These are phyloP conservation scores for Sesbania bispinosa DNA, from an alignment of 306 rosid genomes.

Conservation along the genomic window DNA sequence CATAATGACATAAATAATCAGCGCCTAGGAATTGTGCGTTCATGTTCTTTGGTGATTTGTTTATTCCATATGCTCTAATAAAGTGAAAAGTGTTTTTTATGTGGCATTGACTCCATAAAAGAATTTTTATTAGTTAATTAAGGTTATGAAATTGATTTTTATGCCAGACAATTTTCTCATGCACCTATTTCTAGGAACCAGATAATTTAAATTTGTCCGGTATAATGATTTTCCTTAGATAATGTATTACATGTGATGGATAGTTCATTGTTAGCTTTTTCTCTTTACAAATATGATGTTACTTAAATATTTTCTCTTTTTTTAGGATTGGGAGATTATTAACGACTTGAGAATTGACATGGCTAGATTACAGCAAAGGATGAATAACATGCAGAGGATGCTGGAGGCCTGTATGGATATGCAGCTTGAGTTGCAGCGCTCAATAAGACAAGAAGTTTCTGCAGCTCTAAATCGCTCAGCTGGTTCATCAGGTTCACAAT, in stretches of 20 bases:
- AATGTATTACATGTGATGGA: not conserved
- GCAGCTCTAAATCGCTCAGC: constrained; percentile 77
- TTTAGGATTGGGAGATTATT: constrained; percentile 84
- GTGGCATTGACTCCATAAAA: not conserved
- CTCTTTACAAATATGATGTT: not conserved
- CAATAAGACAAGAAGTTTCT: constrained; percentile 92
- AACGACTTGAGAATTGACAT: constrained; percentile 91
- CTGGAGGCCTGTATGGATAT: constrained; percentile 98
- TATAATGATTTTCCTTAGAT: not conserved
- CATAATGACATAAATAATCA: constrained; percentile 65
- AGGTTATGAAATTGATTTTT: not conserved
- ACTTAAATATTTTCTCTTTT: not conserved
- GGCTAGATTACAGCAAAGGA: constrained; percentile 83
- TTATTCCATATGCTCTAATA: not conserved
- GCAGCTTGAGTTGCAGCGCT: constrained; percentile 97
- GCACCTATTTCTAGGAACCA: not conserved
- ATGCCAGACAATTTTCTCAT: not conserved
- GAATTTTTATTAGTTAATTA: not conserved
- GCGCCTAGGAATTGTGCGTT: constrained; percentile 59
- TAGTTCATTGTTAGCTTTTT: not conserved
- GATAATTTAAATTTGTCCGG: not conserved
- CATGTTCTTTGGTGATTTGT: constrained; percentile 16
- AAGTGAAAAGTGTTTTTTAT: not conserved
- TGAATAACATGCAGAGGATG: constrained; percentile 89
- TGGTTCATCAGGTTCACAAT: constrained; percentile 53